A percentile compares a stretch with the other conserved stretches of the same genome.
Evolutionary conservation across 1,284 basidiomycete species (phyloP).

Genomic region (Hymenochaete sp.): DNA sequence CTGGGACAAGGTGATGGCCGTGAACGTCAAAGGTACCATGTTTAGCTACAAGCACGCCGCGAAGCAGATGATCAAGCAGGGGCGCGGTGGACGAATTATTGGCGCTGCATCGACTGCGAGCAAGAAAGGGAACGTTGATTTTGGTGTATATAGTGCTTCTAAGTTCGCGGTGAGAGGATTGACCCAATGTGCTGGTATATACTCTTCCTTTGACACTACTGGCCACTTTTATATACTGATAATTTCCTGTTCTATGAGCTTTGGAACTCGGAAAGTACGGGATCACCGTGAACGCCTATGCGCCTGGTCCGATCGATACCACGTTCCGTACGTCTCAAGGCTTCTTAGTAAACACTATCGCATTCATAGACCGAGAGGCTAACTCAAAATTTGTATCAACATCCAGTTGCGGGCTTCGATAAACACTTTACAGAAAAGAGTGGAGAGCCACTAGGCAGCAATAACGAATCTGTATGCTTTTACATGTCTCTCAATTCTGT

Average conservation of each 20-base stretch:
- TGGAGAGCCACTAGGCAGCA: not conserved
- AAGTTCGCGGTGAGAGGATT: constrained; percentile 15
- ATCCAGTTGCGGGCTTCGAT: not conserved
- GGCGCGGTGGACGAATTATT: constrained; percentile 15
- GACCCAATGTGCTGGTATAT: constrained; percentile 12
- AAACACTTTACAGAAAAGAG: not conserved
- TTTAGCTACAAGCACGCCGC: constrained; percentile 19
- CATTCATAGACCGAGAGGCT: not conserved
- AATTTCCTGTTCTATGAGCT: constrained; percentile 5
- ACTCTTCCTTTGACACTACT: not conserved
- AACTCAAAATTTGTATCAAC: not conserved
- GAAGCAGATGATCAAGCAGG: constrained; percentile 20
- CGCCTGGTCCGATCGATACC: constrained; percentile 18
- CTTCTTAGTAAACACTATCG: not conserved
- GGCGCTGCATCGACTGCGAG: constrained; percentile 10
- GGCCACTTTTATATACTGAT: not conserved
- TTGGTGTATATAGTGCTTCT: constrained; percentile 7
- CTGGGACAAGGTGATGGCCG: constrained; percentile 14
- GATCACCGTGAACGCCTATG: constrained; percentile 26
- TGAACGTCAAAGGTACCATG: constrained; percentile 17
- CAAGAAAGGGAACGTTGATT: constrained; percentile 6
- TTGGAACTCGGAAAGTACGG: constrained; percentile 18
- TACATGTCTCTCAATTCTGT: not conserved
- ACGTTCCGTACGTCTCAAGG: constrained; percentile 2
- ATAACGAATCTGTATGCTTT: not conserved